Evolutionary conservation across 129 eudicot species (phyloP).

Genomic region (Tagetes erecta): DNA sequence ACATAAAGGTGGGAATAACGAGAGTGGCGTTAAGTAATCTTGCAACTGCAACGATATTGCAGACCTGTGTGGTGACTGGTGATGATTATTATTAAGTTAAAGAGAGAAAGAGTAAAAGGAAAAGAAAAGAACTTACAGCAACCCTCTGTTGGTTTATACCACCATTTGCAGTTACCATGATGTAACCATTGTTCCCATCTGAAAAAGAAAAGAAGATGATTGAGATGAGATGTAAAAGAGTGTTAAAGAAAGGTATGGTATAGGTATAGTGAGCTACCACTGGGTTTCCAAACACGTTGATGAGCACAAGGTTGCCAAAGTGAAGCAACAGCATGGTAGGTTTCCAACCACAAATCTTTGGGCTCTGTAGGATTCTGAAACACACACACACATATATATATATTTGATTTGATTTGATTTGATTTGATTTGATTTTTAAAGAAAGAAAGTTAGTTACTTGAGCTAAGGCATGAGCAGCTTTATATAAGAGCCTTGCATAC

Average conservation of each 20-base stretch:
- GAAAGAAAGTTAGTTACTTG: slow-evolving; percentile 44
- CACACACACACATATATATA: no score
- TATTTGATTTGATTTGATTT: no score
- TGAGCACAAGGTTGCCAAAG: slow-evolving; percentile 91
- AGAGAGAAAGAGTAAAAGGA: background rate
- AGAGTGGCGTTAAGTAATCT: slow-evolving; percentile 95
- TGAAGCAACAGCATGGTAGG: slow-evolving; percentile 66
- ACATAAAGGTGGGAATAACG: slow-evolving; percentile 84
- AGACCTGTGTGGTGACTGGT: slow-evolving; percentile 53
- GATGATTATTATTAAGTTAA: background rate
- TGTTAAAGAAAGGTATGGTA: no score
- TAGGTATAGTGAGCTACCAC: slow-evolving; percentile 36
- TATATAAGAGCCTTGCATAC: slow-evolving; percentile 75
- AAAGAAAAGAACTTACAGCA: slow-evolving; percentile 67
- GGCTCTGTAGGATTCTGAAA: slow-evolving; percentile 74
- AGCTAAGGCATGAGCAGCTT: slow-evolving; percentile 98
- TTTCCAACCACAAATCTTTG: slow-evolving; percentile 90
- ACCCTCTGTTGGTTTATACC: slow-evolving; percentile 99
- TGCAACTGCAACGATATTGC: slow-evolving; percentile 97
- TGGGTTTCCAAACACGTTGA: slow-evolving; percentile 82
- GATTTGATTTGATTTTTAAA: no score
- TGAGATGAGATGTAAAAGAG: background rate
- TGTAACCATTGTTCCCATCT: slow-evolving; percentile 86
- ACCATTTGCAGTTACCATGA: slow-evolving; percentile 95
- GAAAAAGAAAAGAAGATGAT: slow-evolving; percentile 10